Evolutionary conservation across 1,139 yeast species (phyloP).

Genomic region (Pichia sp.): DNA sequence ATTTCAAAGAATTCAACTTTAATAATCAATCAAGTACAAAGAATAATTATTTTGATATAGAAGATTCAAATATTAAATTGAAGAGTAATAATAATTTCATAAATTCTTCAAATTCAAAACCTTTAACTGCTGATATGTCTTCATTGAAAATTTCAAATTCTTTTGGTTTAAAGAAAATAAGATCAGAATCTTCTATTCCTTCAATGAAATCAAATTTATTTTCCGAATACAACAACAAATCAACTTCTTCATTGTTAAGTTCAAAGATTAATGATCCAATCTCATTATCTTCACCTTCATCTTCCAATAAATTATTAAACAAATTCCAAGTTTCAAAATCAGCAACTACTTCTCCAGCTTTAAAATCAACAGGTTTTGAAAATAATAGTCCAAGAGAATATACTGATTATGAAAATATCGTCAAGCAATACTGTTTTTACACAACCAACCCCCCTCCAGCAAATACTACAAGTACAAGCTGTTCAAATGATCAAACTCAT

Average conservation of each 20-base stretch:
- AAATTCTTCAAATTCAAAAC: slow-evolving; percentile 16
- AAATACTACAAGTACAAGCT: no score
- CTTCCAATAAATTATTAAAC: neutral
- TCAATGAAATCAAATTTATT: slow-evolving; percentile 12
- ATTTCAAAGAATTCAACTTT: neutral
- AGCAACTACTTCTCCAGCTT: slow-evolving; percentile 9
- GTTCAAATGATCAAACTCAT: slow-evolving; percentile 1
- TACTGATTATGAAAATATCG: slow-evolving; percentile 28
- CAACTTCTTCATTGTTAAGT: slow-evolving; percentile 7
- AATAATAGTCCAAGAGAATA: slow-evolving; percentile 11
- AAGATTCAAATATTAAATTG: slow-evolving; percentile 28
- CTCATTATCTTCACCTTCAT: neutral
- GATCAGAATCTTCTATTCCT: slow-evolving; percentile 31
- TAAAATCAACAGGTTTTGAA: slow-evolving; percentile 12
- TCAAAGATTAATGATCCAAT: neutral
- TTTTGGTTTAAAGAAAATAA: slow-evolving; percentile 27
- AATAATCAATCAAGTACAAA: neutral
- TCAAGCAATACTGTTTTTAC: slow-evolving; percentile 33
- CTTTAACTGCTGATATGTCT: slow-evolving; percentile 10
- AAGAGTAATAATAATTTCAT: slow-evolving; percentile 29
- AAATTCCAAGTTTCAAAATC: slow-evolving; percentile 12
- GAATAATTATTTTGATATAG: slow-evolving; percentile 21
- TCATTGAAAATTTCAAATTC: slow-evolving; percentile 26
- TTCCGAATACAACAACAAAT: slow-evolving; percentile 6
- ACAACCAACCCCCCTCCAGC: no score